phyloP scores from a whole-genome alignment of 176 grass and related monocot genomes.

The Elaeis guineensis region DNA sequence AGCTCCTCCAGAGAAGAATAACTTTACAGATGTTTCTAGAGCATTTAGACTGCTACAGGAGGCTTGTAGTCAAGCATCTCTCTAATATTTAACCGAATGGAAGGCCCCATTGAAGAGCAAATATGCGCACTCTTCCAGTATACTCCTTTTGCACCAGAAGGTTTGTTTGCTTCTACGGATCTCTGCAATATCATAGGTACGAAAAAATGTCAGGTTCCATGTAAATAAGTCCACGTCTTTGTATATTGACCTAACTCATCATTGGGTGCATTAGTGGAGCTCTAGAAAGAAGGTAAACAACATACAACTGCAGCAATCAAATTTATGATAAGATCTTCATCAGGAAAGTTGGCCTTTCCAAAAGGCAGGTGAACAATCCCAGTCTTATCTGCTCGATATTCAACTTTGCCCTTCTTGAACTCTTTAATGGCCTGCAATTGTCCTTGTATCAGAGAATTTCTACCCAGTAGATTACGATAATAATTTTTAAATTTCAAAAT shows the following conservation, averaged over 20 bases:
- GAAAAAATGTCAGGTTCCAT: slow-evolving; percentile 8
- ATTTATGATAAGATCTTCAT: slow-evolving; percentile 86
- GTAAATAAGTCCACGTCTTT: not conserved
- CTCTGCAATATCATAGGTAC: slow-evolving; percentile 32
- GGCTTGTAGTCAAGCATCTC: slow-evolving; percentile 71
- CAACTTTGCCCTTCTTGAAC: slow-evolving; percentile 98
- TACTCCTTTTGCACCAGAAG: slow-evolving; percentile 93
- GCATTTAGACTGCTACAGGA: not conserved
- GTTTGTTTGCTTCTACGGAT: slow-evolving; percentile 87
- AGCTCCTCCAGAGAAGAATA: too few relatives aligned
- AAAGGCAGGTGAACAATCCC: slow-evolving; percentile 89
- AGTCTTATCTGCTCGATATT: slow-evolving; percentile 94
- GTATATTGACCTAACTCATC: slow-evolving; percentile 1
- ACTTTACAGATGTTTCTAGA: too few relatives aligned
- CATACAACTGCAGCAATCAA: slow-evolving; percentile 91
- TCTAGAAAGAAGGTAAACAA: slow-evolving; percentile 13
- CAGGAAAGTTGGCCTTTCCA: slow-evolving; percentile 77
- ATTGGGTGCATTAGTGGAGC: not conserved
- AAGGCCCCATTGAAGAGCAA: slow-evolving; percentile 98
- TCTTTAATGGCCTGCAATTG: slow-evolving; percentile 83
- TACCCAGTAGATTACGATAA: too few relatives aligned
- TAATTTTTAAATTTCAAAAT: too few relatives aligned
- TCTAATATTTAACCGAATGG: slow-evolving; percentile 81
- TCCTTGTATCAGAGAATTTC: too few relatives aligned
- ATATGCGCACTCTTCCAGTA: slow-evolving; percentile 82